These are phyloP conservation scores for Rhodotorula sp. DNA, from an alignment of 1,284 basidiomycete genomes.

Conservation along the genomic window DNA sequence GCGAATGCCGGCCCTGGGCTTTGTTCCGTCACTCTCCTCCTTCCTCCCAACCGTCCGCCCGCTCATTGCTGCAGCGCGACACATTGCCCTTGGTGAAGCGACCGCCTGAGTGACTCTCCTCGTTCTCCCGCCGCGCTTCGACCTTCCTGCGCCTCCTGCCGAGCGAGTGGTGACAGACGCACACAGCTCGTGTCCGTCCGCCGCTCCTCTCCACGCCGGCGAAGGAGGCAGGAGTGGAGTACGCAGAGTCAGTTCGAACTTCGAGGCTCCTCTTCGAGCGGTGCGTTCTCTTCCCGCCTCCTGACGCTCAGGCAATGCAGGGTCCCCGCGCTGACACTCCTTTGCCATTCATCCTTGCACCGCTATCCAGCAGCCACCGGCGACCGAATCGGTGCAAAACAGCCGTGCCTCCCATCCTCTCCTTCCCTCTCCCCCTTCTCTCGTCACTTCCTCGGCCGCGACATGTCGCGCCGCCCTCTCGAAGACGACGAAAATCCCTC, in stretches of 20 bases:
- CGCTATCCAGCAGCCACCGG: background rate
- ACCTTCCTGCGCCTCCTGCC: background rate
- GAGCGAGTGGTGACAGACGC: background rate
- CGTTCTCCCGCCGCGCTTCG: background rate
- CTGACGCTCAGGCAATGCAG: background rate
- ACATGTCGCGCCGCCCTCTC: conserved; percentile 6
- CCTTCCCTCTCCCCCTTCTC: background rate
- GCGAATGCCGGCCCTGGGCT: background rate
- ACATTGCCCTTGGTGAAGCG: background rate
- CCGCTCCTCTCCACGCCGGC: background rate
- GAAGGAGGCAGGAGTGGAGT: background rate
- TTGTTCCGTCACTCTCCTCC: background rate
- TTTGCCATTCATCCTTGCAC: background rate
- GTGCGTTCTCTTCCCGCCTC: background rate
- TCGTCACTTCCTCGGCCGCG: too few relatives aligned
- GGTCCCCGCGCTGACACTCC: background rate
- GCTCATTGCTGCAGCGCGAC: background rate
- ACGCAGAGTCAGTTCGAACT: background rate
- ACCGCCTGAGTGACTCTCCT: background rate
- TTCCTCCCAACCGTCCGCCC: background rate
- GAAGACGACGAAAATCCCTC: background rate
- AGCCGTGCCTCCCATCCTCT: background rate
- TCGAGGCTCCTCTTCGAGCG: background rate
- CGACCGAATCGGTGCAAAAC: background rate
- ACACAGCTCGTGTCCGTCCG: background rate